These are phyloP conservation scores for Pyrrhoderma noxium DNA, from an alignment of 1,284 basidiomycete species.

Conservation along the genomic window DNA sequence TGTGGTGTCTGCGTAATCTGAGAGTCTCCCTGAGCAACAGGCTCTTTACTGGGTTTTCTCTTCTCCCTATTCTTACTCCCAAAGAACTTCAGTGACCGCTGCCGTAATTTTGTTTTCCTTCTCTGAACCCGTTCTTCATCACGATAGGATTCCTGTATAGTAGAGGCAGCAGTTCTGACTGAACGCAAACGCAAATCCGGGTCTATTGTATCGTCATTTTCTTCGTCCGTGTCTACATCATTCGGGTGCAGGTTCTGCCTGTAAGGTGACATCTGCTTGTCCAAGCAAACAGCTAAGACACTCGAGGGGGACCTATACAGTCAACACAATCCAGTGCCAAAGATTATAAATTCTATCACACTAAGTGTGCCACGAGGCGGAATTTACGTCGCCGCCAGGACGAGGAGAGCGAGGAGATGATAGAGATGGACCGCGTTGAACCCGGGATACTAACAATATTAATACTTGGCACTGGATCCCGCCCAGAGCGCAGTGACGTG, in stretches of 20 bases:
- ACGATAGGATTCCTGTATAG: slow-evolving; percentile 78
- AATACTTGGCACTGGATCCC: too few species aligned
- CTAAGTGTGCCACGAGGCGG: too few species aligned
- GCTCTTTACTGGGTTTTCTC: slow-evolving; percentile 23
- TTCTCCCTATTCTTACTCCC: slow-evolving; percentile 38
- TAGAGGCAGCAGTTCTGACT: slow-evolving; percentile 81
- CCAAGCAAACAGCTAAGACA: too few species aligned
- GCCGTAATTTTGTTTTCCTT: slow-evolving; percentile 50
- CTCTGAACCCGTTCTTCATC: slow-evolving; percentile 68
- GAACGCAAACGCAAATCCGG: slow-evolving; percentile 81
- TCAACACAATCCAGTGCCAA: too few species aligned
- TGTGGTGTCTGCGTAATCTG: slow-evolving; percentile 21
- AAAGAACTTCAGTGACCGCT: slow-evolving; percentile 31
- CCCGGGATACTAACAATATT: too few species aligned
- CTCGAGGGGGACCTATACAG: too few species aligned
- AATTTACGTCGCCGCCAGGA: too few species aligned
- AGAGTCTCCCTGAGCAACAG: not conserved
- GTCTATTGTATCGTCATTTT: slow-evolving; percentile 58
- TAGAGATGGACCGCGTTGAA: too few species aligned
- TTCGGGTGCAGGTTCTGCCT: slow-evolving; percentile 20
- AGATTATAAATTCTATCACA: too few species aligned
- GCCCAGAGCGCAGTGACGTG: too few species aligned
- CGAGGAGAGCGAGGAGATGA: too few species aligned
- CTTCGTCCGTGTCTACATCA: slow-evolving; percentile 34
- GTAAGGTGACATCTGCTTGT: not conserved